Conservation (phyloP, 2,329 filamentous ascomycete species). For the Ophiognomonia clavigignenti-juglandacearum region DNA sequence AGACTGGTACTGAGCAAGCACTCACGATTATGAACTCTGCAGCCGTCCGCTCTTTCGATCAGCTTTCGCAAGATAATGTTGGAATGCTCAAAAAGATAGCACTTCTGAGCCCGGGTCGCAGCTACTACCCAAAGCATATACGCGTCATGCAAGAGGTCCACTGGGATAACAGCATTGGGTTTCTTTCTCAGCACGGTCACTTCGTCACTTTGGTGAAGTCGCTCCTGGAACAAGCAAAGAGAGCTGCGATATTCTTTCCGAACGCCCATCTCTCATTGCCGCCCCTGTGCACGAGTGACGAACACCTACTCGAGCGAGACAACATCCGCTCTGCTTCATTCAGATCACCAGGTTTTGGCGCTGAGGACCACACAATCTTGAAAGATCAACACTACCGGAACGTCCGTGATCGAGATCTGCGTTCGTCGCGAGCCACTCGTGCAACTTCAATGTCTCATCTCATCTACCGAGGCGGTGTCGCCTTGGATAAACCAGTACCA, state of each 20-base stretch:
- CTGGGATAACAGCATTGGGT: slow-evolving; percentile 35
- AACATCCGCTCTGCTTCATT: slow-evolving; percentile 36
- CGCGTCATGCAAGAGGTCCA: slow-evolving; percentile 40
- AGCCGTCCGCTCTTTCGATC: slow-evolving; percentile 41
- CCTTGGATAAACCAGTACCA: not conserved
- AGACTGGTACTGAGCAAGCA: slow-evolving; percentile 52
- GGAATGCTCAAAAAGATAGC: slow-evolving; percentile 32
- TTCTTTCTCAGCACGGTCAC: slow-evolving; percentile 38
- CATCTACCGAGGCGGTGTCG: not conserved
- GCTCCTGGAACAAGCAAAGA: slow-evolving; percentile 25
- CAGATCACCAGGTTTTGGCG: slow-evolving; percentile 23
- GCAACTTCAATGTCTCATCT: not conserved
- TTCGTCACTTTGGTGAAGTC: slow-evolving; percentile 30
- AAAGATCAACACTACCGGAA: slow-evolving; percentile 15
- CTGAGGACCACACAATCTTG: slow-evolving; percentile 18
- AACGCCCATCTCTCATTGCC: slow-evolving; percentile 4
- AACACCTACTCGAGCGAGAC: slow-evolving; percentile 18
- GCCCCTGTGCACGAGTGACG: not conserved
- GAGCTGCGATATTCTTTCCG: slow-evolving; percentile 26
- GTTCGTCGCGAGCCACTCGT: not conserved
- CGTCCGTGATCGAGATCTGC: not conserved
- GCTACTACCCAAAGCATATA: slow-evolving; percentile 37
- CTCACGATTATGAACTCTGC: slow-evolving; percentile 44
- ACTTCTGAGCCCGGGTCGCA: slow-evolving; percentile 34
- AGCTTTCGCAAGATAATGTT: slow-evolving; percentile 31